Percentiles rank a stretch among this genome's conserved stretches.
Evolutionary conservation across 306 rosid species (phyloP).

Genomic region (Vachellia pachyceras): DNA sequence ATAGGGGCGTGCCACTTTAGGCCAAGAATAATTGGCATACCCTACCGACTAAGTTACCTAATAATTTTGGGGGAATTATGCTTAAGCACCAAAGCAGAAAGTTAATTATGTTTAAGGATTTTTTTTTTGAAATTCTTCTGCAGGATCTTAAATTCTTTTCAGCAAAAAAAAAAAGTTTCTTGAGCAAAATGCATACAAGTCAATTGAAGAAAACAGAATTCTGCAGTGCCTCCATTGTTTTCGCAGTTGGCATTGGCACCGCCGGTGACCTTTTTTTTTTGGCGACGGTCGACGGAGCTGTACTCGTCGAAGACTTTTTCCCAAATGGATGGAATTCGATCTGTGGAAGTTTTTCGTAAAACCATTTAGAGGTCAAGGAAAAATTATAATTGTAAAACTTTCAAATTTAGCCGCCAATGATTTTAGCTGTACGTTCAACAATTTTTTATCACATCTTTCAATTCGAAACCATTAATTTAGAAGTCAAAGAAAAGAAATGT

Average conservation of each 20-base stretch:
- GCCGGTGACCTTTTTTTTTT: background rate
- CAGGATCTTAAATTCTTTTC: no score
- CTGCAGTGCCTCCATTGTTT: no score
- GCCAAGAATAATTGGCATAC: no score
- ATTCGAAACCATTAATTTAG: background rate
- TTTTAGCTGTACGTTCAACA: background rate
- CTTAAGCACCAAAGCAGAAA: no score
- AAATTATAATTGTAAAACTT: background rate
- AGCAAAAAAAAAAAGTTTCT: no score
- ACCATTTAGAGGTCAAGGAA: background rate
- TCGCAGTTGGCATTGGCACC: background rate
- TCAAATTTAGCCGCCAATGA: background rate
- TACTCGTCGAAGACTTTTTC: background rate
- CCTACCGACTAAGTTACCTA: background rate
- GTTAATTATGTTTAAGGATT: no score
- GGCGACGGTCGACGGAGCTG: background rate
- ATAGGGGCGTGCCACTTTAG: background rate
- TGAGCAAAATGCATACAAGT: no score
- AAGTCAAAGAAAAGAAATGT: background rate
- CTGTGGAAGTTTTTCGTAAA: background rate
- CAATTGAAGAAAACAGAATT: no score
- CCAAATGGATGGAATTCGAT: background rate
- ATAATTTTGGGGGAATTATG: background rate
- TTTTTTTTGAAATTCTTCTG: no score
- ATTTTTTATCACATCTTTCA: background rate